These are phyloP conservation scores for Backusella luteola DNA, from an alignment of 192 early-diverging fungal species.

Conservation along the genomic window DNA sequence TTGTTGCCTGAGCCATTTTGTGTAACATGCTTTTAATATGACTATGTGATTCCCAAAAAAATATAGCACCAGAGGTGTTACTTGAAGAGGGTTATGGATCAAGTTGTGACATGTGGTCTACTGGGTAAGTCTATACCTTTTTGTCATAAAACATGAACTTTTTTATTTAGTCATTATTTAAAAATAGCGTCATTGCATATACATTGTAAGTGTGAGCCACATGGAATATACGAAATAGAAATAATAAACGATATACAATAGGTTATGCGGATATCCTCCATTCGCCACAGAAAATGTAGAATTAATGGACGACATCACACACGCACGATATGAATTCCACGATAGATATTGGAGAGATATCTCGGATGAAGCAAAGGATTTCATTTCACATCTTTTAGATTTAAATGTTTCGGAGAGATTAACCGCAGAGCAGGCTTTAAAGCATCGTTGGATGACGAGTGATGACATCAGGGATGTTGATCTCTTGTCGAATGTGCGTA, in stretches of 20 bases:
- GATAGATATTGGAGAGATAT: conserved; percentile 79
- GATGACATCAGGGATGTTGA: conserved; percentile 63
- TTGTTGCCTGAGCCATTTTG: neutral
- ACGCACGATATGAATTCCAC: conserved; percentile 67
- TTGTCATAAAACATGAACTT: neutral
- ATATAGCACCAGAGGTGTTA: conserved; percentile 80
- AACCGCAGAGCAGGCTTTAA: conserved; percentile 80
- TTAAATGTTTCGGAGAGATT: conserved; percentile 71
- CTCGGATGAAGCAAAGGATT: conserved; percentile 81
- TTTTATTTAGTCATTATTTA: neutral
- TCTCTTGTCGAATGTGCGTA: conserved; percentile 76
- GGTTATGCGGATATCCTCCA: conserved; percentile 79
- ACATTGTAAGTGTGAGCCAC: conserved; percentile 55
- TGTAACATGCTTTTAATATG: neutral
- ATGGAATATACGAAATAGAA: neutral
- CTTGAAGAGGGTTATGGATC: conserved; percentile 80
- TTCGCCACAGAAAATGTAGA: conserved; percentile 61
- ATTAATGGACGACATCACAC: conserved; percentile 56
- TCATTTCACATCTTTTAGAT: conserved; percentile 63
- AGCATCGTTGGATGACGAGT: conserved; percentile 82
- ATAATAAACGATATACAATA: neutral
- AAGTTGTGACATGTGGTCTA: conserved; percentile 91
- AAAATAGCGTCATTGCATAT: conserved; percentile 77
- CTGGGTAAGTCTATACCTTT: conserved; percentile 48
- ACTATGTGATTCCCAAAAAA: neutral